Conservation (phyloP, 148 eudicot species). For the Cornus suecica region DNA sequence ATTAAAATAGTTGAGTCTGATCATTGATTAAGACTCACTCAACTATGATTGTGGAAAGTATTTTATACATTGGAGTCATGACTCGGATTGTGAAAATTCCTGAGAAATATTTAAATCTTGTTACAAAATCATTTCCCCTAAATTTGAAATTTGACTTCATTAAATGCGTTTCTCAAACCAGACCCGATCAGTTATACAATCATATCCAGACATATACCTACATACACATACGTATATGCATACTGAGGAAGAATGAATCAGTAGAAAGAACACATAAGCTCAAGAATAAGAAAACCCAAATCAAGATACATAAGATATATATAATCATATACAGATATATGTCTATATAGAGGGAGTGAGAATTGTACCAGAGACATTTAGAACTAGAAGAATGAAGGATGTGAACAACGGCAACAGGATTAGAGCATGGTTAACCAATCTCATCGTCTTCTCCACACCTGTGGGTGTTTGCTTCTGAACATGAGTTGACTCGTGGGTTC, state of each 20-base stretch:
- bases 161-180: too few species aligned
- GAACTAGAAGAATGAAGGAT: conserved; percentile 2
- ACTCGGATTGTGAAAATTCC: too few species aligned
- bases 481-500: neutral
- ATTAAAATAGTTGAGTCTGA: too few species aligned
- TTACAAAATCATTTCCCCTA: too few species aligned
- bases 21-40: too few species aligned
- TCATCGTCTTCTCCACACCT: conserved; percentile 5
- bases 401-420: conserved; percentile 9
- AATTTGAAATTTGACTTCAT: too few species aligned
- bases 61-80: too few species aligned
- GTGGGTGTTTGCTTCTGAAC: neutral
- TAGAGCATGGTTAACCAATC: neutral
- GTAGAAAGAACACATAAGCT: neutral
- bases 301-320: neutral
- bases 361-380: conserved; percentile 13
- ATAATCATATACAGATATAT: too few species aligned
- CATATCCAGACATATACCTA: neutral
- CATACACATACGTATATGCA: neutral
- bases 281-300: neutral
- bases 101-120: too few species aligned
- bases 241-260: neutral
- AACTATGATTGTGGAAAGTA: too few species aligned
- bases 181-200: too few species aligned
- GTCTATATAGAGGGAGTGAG: neutral